phyloP scores from a whole-genome alignment of 169 alveolate species.

The Plasmodium ovale region DNA sequence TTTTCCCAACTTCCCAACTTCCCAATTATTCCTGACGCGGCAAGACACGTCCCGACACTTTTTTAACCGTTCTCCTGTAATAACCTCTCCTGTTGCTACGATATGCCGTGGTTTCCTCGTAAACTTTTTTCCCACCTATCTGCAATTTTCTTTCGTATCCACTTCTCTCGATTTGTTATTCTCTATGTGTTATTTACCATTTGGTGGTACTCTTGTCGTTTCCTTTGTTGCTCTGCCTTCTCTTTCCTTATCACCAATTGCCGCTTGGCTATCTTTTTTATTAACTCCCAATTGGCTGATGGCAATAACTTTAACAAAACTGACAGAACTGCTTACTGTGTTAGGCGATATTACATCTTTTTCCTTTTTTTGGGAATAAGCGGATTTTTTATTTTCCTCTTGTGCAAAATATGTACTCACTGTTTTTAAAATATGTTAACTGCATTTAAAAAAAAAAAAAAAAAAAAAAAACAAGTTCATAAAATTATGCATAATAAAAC shows the following conservation, averaged over 20 bases:
- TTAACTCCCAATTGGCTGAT: neutral
- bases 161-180: no score
- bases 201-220: neutral
- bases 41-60: neutral
- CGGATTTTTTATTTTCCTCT: neutral
- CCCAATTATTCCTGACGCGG: neutral
- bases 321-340: neutral
- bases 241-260: neutral
- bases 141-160: no score
- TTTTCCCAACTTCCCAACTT: neutral
- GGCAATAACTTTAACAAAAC: neutral
- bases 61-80: neutral
- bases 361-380: neutral
- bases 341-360: neutral
- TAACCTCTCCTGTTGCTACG: neutral
- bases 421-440: neutral
- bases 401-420: no score
- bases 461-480: slow-evolving; percentile 1
- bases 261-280: neutral
- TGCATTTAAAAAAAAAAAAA: no score
- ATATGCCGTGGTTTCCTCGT: neutral
- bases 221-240: neutral
- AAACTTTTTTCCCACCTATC: no score
- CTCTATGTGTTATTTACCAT: neutral
- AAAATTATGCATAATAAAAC: slow-evolving; percentile 10